Conservation (phyloP, 805 yeast genomes). For the Candida golubevii region DNA sequence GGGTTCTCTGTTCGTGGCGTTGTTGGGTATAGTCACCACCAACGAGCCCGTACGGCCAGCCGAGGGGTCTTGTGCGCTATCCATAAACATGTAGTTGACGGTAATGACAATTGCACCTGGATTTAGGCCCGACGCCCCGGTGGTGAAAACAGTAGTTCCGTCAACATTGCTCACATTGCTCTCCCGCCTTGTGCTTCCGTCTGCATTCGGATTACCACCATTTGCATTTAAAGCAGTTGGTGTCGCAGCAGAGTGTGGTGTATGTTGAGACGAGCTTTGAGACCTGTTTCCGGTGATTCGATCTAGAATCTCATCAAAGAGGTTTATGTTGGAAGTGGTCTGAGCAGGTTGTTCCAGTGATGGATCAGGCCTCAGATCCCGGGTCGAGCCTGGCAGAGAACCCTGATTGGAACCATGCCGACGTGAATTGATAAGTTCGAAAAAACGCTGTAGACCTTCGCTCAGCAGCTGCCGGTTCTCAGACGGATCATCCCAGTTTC, state of each 20-base stretch:
- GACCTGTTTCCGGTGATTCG: slow-evolving; percentile 7
- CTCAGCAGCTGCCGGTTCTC: not conserved
- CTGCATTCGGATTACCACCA: not conserved
- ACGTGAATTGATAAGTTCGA: too few relatives aligned
- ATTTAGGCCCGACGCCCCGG: slow-evolving; percentile 10
- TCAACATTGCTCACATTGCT: slow-evolving; percentile 2
- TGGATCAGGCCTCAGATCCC: too few relatives aligned
- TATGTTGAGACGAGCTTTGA: not conserved
- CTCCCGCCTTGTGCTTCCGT: not conserved
- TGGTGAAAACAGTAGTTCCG: slow-evolving; percentile 5
- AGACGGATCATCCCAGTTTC: not conserved
- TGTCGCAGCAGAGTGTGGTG: not conserved
- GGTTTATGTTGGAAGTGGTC: not conserved
- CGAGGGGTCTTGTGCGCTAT: slow-evolving; percentile 38
- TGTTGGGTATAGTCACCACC: slow-evolving; percentile 63
- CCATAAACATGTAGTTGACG: slow-evolving; percentile 42
- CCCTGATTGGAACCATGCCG: too few relatives aligned
- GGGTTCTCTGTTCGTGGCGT: slow-evolving; percentile 55
- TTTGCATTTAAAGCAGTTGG: not conserved
- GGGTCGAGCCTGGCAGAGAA: too few relatives aligned
- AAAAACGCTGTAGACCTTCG: not conserved
- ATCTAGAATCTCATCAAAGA: slow-evolving; percentile 15
- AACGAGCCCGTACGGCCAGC: slow-evolving; percentile 50
- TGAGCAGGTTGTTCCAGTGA: too few relatives aligned
- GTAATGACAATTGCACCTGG: slow-evolving; percentile 39